Percentiles rank a stretch among this genome's conserved stretches.
phyloP scores from a whole-genome alignment of 768 basidiomycete species.

The Rhizopogon rudus region DNA sequence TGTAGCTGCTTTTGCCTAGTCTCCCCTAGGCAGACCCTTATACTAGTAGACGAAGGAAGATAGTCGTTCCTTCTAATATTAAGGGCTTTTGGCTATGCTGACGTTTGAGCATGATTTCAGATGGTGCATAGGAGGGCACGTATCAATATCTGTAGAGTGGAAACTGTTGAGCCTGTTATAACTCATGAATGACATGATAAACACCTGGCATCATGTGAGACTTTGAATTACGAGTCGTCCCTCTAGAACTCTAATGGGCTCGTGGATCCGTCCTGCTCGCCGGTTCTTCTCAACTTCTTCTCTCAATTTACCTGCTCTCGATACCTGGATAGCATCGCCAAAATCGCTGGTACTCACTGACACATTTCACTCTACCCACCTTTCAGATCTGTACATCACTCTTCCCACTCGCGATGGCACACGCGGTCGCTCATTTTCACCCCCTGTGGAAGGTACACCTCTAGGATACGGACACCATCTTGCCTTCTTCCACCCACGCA shows the following conservation, averaged over 20 bases:
- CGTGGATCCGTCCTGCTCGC: background rate
- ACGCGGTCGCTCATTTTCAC: slow-evolving; percentile 31
- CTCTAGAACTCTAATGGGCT: background rate
- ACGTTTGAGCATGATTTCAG: background rate
- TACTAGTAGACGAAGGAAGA: too few relatives aligned
- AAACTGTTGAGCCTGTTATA: too few relatives aligned
- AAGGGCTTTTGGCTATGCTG: background rate
- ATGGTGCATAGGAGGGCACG: too few relatives aligned
- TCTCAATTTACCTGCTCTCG: slow-evolving; percentile 26
- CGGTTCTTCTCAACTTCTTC: slow-evolving; percentile 12
- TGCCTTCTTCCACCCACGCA: slow-evolving; percentile 67
- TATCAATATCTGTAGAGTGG: too few relatives aligned
- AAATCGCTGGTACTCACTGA: slow-evolving; percentile 44
- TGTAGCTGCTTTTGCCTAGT: too few relatives aligned
- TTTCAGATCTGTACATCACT: slow-evolving; percentile 62
- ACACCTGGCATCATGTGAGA: too few relatives aligned
- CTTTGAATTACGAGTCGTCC: background rate
- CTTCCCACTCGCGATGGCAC: slow-evolving; percentile 70
- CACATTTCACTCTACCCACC: slow-evolving; percentile 47
- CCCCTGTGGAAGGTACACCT: slow-evolving; percentile 36
- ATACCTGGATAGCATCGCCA: slow-evolving; percentile 50
- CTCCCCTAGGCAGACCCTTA: too few relatives aligned
- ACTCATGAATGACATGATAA: too few relatives aligned
- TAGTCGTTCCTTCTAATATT: too few relatives aligned
- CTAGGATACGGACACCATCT: slow-evolving; percentile 66